Evolutionary conservation across 129 eudicot species (phyloP), one percentile per base, ranked within the genome.

Genomic region (Artemisia tridentata): DNA sequence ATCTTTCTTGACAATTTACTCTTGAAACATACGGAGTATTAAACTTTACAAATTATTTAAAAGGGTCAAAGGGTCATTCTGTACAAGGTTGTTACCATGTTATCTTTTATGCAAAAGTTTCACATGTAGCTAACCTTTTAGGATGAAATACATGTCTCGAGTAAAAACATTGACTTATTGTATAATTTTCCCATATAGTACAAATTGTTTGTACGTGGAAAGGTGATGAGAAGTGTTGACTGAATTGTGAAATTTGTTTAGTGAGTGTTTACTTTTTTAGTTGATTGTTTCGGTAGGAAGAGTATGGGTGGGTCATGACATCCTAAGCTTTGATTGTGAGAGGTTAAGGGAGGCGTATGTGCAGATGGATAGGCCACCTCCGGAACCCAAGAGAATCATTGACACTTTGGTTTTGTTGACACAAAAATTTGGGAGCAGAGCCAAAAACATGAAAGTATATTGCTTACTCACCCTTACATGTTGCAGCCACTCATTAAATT

Each of bases 251-350:
- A 51, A 11, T 1, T 16, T 6, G 19, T 3, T 16, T 53, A 25
- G 4, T 25, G 34, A 29, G 34, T 29, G 34, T 29, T 29, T 29
- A 29, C 34, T 29, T 29, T 3, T 29, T 29, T 3, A 4, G 34
- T 7, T 54, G 23, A 55, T n/a, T 64, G 29, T 58, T n/a, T 67
- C 25, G 3, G 72, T 49, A 95, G 99, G 99, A 73, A 88, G 97
- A 79, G 75, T 95, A 62, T 95, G 99, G 99, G 93, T 91, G 31
- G 99, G 99, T 27, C 99, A 95, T 71, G 86, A 95, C 68, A 95
- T 95, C 58, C 41, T 78, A 70, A 82, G 91, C 81, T 95, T 95
- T 76, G 99, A 95, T 78, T 95, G 96, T 77, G 69, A 70, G 55
- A 80, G 99, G n/a, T 62, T 95, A 58, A 79, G 78, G 66, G 99